Conservation (phyloP, 352 stramenopile species). For the Phytophthora sp. region DNA sequence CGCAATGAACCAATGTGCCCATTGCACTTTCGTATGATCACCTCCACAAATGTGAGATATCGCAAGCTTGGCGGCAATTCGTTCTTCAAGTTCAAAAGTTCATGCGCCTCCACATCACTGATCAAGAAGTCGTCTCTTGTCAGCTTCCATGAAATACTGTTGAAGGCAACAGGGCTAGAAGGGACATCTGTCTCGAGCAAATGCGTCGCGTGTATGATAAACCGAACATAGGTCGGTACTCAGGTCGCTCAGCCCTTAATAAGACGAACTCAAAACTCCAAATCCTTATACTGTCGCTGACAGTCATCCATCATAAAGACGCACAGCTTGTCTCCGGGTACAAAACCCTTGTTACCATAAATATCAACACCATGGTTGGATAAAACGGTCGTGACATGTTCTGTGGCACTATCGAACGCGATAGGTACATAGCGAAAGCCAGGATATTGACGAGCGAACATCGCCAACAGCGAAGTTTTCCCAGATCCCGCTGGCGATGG, state of each 20-base stretch:
- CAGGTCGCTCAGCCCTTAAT: constrained; percentile 6
- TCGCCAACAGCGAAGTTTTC: constrained; percentile 18
- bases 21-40: constrained; percentile 30
- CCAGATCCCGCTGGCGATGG: constrained; percentile 2
- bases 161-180: constrained; percentile 1
- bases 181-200: constrained; percentile 10
- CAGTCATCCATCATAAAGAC: constrained; percentile 22
- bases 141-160: constrained; percentile 14
- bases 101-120: constrained; percentile 15
- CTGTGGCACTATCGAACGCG: background rate
- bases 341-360: background rate
- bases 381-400: background rate
- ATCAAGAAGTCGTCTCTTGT: constrained; percentile 25
- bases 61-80: constrained; percentile 1
- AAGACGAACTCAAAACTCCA: constrained; percentile 12
- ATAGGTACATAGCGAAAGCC: constrained; percentile 6
- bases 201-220: constrained; percentile 20
- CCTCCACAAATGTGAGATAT: constrained; percentile 12
- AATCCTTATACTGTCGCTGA: constrained; percentile 16
- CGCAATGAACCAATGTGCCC: constrained; percentile 25
- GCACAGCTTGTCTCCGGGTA: constrained; percentile 4
- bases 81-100: constrained; percentile 13
- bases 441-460: constrained; percentile 15
- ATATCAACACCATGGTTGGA: background rate
- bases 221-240: constrained; percentile 9